A percentile compares a stretch with the other conserved stretches of the same genome.
phyloP scores from a whole-genome alignment of 495 filamentous ascomycete genomes.

The Aspergillus carlsbadensis region DNA sequence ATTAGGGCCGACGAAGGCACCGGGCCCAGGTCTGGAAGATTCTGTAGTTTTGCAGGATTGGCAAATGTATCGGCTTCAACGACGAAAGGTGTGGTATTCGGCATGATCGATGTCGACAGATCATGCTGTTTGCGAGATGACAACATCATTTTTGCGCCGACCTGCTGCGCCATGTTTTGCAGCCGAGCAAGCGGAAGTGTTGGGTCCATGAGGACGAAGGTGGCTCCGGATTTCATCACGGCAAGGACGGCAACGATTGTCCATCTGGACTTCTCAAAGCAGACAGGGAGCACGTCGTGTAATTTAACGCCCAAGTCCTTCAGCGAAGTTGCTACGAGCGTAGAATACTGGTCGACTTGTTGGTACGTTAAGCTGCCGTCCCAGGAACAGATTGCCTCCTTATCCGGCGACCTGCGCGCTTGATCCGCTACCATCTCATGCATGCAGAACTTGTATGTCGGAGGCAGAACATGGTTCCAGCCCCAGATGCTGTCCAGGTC shows the following conservation, averaged over 20 bases:
- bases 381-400: slow-evolving; percentile 45
- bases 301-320: slow-evolving; percentile 28
- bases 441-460: slow-evolving; percentile 38
- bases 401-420: slow-evolving; percentile 29
- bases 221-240: slow-evolving; percentile 42
- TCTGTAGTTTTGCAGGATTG: not conserved
- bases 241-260: slow-evolving; percentile 44
- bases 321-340: slow-evolving; percentile 28
- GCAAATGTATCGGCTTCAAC: slow-evolving; percentile 25
- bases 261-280: slow-evolving; percentile 51
- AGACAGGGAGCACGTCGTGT: slow-evolving; percentile 39
- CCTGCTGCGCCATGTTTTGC: slow-evolving; percentile 36
- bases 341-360: slow-evolving; percentile 40
- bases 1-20: slow-evolving; percentile 33
- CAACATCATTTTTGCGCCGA: slow-evolving; percentile 34
- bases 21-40: slow-evolving; percentile 14
- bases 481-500: slow-evolving; percentile 35
- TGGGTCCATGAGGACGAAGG: slow-evolving; percentile 40
- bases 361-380: slow-evolving; percentile 47
- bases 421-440: slow-evolving; percentile 46
- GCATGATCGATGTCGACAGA: slow-evolving; percentile 27
- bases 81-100: slow-evolving; percentile 25
- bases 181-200: slow-evolving; percentile 38
- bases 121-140: slow-evolving; percentile 29
- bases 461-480: slow-evolving; percentile 34